Evolutionary conservation across 257 asterid genomes (phyloP).

Genomic region (Solanum etuberosum): DNA sequence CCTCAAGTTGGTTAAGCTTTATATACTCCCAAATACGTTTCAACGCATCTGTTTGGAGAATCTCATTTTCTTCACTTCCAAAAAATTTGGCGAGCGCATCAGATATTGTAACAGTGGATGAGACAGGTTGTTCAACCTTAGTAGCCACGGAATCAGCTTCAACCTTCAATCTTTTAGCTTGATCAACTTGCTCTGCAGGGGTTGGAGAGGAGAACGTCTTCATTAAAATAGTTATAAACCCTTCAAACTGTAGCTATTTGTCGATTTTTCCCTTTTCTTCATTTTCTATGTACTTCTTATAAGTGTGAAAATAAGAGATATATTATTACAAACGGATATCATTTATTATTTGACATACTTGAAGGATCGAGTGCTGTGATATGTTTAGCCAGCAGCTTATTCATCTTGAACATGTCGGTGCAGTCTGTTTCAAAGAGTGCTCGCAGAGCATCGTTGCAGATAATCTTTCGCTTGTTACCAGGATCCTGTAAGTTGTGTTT

Average conservation of each 20-base stretch:
- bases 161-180: conserved; percentile 41
- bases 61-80: conserved; percentile 40
- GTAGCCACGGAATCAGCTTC: conserved; percentile 23
- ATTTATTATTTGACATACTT: conserved; percentile 23
- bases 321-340: not conserved
- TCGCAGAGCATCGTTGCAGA: conserved; percentile 64
- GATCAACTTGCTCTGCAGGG: conserved; percentile 34
- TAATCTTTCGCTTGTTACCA: conserved; percentile 58
- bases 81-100: conserved; percentile 52
- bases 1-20: conserved; percentile 66
- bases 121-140: conserved; percentile 8
- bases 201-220: not conserved
- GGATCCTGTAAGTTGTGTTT: conserved; percentile 81
- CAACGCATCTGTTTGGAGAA: conserved; percentile 47
- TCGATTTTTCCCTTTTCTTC: not conserved
- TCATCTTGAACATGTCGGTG: conserved; percentile 93
- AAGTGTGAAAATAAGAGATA: not conserved
- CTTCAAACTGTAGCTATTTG: not conserved
- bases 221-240: not conserved
- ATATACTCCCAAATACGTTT: conserved; percentile 63
- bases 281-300: not conserved
- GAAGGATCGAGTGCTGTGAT: conserved; percentile 53
- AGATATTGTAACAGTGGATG: conserved; percentile 32
- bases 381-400: conserved; percentile 77
- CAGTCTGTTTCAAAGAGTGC: conserved; percentile 59